Conservation (phyloP, 257 asterid genomes). For the Coffea eugenioides region DNA sequence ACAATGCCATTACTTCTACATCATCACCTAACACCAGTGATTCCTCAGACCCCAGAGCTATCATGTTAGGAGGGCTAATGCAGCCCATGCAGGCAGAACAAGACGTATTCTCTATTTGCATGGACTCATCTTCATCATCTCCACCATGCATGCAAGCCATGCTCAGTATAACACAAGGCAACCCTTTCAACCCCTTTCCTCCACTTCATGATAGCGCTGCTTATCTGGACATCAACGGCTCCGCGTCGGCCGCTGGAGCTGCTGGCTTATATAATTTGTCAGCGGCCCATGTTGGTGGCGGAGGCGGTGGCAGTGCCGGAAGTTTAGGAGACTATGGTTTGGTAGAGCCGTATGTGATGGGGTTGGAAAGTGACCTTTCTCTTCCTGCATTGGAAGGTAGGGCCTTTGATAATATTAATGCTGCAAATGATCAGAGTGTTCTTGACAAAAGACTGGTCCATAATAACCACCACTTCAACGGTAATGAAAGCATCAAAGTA, state of each 20-base stretch:
- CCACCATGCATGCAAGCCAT: constrained; percentile 46
- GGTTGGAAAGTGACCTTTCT: constrained; percentile 60
- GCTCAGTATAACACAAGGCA: constrained; percentile 14
- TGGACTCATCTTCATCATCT: constrained; percentile 61
- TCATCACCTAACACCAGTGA: constrained; percentile 54
- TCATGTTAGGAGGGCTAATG: constrained; percentile 23
- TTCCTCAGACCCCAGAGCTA: constrained; percentile 34
- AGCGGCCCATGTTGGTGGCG: constrained; percentile 23
- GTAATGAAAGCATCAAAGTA: constrained; percentile 34
- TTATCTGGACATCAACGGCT: constrained; percentile 22
- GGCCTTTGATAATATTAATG: constrained; percentile 25
- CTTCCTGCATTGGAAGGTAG: constrained; percentile 57
- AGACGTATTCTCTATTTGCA: constrained; percentile 42
- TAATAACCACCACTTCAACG: constrained; percentile 19
- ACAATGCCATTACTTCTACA: constrained; percentile 16
- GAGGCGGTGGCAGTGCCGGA: constrained; percentile 18
- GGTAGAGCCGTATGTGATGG: constrained; percentile 51
- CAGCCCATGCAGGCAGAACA: constrained; percentile 75
- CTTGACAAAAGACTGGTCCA: constrained; percentile 28
- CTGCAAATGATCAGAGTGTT: constrained; percentile 24
- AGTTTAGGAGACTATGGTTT: constrained; percentile 43
- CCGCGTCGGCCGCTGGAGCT: background rate
- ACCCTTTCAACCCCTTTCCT: constrained; percentile 56
- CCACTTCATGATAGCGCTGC: constrained; percentile 9
- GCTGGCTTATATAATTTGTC: constrained; percentile 30